A percentile compares a stretch with the other conserved stretches of the same genome.
Evolutionary conservation across 306 rosid genomes (phyloP).

Genomic region (Urtica urens): DNA sequence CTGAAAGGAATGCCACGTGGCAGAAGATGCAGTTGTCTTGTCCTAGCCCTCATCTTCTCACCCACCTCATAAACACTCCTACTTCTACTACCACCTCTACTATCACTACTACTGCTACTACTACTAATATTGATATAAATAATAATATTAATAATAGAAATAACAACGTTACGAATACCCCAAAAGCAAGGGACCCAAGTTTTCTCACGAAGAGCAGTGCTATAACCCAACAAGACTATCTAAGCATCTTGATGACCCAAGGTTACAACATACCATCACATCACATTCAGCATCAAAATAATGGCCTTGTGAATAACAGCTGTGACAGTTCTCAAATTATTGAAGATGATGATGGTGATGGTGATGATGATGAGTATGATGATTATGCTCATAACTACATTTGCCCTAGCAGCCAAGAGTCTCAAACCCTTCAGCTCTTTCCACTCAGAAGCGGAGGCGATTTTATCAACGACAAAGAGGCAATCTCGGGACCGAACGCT

Average conservation of each 20-base stretch:
- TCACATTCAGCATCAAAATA: conserved; percentile 11
- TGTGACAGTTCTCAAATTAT: not conserved
- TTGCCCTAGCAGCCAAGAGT: conserved; percentile 21
- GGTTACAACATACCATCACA: conserved; percentile 11
- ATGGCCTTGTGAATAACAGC: not conserved
- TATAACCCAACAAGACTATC: conserved; percentile 21
- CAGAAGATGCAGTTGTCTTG: conserved; percentile 58
- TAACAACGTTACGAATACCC: not conserved
- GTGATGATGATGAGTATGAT: not conserved
- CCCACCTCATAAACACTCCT: conserved; percentile 31
- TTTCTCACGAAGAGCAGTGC: conserved; percentile 16
- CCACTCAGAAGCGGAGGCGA: conserved; percentile 42
- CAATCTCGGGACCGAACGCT: conserved; percentile 33
- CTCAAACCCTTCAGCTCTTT: conserved; percentile 81
- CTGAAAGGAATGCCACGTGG: conserved; percentile 81
- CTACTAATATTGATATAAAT: too few species aligned
- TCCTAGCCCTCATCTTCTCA: conserved; percentile 13
- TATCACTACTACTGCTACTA: not conserved
- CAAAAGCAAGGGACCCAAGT: conserved; percentile 37
- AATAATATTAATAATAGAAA: not conserved
- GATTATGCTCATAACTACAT: not conserved
- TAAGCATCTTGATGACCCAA: conserved; percentile 39
- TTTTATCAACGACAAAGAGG: conserved; percentile 22
- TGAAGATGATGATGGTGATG: too few species aligned
- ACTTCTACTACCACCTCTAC: not conserved